Evolutionary conservation across 2,329 filamentous ascomycete species (phyloP).

Genomic region (Penicillium sclerotiorum): DNA sequence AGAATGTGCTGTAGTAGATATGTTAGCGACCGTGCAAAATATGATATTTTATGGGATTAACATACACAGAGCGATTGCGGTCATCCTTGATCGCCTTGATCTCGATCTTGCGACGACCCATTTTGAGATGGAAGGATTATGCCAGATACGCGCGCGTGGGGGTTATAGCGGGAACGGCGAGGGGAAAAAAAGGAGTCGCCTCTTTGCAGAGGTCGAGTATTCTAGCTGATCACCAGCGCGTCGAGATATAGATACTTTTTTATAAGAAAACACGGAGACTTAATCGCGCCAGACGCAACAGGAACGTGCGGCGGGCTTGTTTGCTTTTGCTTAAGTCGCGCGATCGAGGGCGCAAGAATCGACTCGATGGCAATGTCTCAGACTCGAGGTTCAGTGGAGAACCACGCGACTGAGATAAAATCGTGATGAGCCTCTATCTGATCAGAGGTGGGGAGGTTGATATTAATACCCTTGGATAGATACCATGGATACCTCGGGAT

Average conservation of each 20-base stretch:
- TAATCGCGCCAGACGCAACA: not conserved
- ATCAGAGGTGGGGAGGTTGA: constrained; percentile 3
- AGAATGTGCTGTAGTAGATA: constrained; percentile 76
- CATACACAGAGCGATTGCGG: constrained; percentile 95
- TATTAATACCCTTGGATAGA: constrained; percentile 5
- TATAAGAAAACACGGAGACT: not conserved
- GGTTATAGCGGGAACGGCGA: not conserved
- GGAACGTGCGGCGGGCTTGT: too few species aligned
- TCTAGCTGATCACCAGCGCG: not conserved
- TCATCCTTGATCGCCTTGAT: constrained; percentile 99
- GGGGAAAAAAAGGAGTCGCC: constrained; percentile 6
- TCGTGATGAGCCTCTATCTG: too few species aligned
- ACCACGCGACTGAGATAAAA: too few species aligned
- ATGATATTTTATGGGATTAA: constrained; percentile 19
- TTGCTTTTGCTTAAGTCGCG: too few species aligned
- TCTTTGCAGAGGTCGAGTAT: not conserved
- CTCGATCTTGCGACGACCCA: constrained; percentile 99
- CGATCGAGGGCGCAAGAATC: too few species aligned
- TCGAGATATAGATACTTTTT: not conserved
- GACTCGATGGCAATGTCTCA: too few species aligned
- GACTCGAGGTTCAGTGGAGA: too few species aligned
- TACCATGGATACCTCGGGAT: constrained; percentile 6
- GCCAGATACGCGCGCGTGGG: constrained; percentile 15
- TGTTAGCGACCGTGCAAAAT: not conserved
- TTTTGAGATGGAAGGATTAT: constrained; percentile 47